Evolutionary conservation across 495 filamentous ascomycete genomes (phyloP).

Genomic region (Penicillium soppii): DNA sequence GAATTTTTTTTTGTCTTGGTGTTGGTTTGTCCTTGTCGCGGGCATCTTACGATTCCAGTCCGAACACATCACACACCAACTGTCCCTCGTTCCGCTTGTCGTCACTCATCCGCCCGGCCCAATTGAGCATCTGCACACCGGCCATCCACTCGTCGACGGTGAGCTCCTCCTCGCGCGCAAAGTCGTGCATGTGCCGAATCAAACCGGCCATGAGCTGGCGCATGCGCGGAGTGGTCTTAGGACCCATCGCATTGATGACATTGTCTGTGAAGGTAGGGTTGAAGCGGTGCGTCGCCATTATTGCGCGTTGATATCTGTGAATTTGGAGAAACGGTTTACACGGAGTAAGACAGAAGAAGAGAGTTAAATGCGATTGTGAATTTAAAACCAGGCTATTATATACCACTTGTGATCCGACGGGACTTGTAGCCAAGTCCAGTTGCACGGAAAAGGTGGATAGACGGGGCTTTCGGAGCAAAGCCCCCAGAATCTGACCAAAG

Average conservation of each 20-base stretch:
- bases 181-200: conserved; percentile 48
- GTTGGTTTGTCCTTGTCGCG: too few species aligned
- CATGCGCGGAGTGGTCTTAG: conserved; percentile 58
- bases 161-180: conserved; percentile 49
- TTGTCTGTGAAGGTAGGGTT: conserved; percentile 65
- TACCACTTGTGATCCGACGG: conserved; percentile 14
- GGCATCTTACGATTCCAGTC: conserved; percentile 59
- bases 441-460: background rate
- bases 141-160: conserved; percentile 50
- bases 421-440: background rate
- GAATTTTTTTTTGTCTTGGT: too few species aligned
- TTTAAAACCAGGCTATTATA: background rate
- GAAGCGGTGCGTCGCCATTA: conserved; percentile 41
- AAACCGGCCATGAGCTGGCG: conserved; percentile 42
- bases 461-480: background rate
- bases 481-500: conserved; percentile 19
- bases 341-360: background rate
- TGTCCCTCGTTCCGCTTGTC: conserved; percentile 73
- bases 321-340: too few species aligned
- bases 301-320: conserved; percentile 11
- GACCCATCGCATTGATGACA: conserved; percentile 70
- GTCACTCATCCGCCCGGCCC: conserved; percentile 68
- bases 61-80: conserved; percentile 69
- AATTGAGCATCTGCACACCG: conserved; percentile 61
- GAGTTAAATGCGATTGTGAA: background rate